Evolutionary conservation across 1,284 basidiomycete species (phyloP).

Genomic region (Schizophyllum amplum): DNA sequence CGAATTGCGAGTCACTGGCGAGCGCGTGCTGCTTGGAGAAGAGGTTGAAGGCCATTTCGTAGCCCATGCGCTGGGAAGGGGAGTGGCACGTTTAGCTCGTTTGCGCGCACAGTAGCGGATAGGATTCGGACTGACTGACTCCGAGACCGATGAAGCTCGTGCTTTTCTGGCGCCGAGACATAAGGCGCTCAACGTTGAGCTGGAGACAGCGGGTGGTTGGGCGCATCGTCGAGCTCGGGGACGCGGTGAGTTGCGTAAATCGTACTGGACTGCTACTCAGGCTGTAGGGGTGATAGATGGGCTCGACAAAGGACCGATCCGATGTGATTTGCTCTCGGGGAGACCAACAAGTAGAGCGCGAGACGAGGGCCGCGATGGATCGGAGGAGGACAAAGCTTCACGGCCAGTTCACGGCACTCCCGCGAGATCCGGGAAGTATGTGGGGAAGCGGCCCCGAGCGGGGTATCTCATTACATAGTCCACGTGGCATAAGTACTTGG

Average conservation of each 20-base stretch:
- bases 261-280: too few relatives aligned
- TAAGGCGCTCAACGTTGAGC: slow-evolving; percentile 1
- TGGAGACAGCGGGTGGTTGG: slow-evolving; percentile 2
- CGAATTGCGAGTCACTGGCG: slow-evolving; percentile 43
- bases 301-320: too few relatives aligned
- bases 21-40: slow-evolving; percentile 58
- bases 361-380: too few relatives aligned
- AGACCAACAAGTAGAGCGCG: too few relatives aligned
- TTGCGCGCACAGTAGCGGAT: background rate
- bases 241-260: too few relatives aligned
- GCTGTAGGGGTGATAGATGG: too few relatives aligned
- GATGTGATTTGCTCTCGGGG: too few relatives aligned
- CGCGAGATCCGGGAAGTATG: background rate
- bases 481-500: too few relatives aligned
- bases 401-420: too few relatives aligned
- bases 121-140: background rate
- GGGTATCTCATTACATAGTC: too few relatives aligned
- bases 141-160: slow-evolving; percentile 60
- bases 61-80: slow-evolving; percentile 52
- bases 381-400: too few relatives aligned
- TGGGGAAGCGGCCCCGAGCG: background rate
- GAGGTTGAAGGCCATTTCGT: slow-evolving; percentile 78
- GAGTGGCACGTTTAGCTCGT: background rate
- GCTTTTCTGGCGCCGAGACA: slow-evolving; percentile 34
- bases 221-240: background rate